Evolutionary conservation across 176 grass and related monocot species (phyloP), one percentile per base, ranked within the genome.

Genomic region (Triticum timopheevii): DNA sequence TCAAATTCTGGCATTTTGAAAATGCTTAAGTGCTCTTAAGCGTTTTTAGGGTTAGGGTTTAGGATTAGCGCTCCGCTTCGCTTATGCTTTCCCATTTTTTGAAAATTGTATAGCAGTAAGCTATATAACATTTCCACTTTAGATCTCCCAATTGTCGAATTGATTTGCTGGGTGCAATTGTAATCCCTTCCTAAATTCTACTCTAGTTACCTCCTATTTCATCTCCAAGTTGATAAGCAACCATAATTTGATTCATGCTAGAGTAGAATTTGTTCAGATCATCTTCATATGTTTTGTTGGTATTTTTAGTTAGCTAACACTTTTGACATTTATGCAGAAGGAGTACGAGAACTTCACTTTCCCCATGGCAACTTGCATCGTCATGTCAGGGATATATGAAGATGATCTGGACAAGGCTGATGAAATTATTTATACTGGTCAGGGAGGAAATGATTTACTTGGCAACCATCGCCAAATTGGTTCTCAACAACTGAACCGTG

Each of bases 361-460:
- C 44, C 96, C 96, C 61, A 27, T 95, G 36, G 96, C 93, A 19
- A 92, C 85, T 19, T 98, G 96, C 59, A 89, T 98, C 9, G 91
- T 95, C 5, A 80, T 98, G 78, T 98, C 96, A 2, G 96, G 96
- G 22, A 93, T 95, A 81, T 98, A 98, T 58, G 96, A 98, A 82
- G 93, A 98, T 89, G 93, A 98, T 82, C 69, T 88, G 35, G 96
- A 98, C 69, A 94, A 94, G 22, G 85, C 88, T 1, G 84, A 98
- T 76, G 91, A 90, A n/a, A 93, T 98, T 66, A 83, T 95, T 80
- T 98, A 98, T 67, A 98, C 96, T 3, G 96, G 96, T 30, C 96
- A 98, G 86, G 96, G 96, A 22, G 96, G 96, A 24, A 91, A 95
- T 34, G 90, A 98, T 94, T 89, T 98, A 66, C 93, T 98, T 73